These are phyloP conservation scores for Rhizopogon salebrosus DNA, from an alignment of 768 basidiomycete genomes.

Conservation along the genomic window DNA sequence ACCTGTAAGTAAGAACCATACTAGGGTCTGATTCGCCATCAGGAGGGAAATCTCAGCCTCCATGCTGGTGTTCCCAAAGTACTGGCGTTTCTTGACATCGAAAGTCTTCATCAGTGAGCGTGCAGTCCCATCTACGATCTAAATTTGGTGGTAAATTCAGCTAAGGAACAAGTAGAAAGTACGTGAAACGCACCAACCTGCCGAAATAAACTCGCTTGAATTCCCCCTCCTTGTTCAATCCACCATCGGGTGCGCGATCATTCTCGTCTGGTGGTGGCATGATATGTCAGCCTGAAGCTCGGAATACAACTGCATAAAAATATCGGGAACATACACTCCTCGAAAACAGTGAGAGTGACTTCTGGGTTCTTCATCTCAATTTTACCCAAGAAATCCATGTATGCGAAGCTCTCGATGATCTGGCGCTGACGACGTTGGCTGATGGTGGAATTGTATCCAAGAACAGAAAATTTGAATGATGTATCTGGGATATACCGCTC, in stretches of 20 bases:
- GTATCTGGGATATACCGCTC: slow-evolving; percentile 53
- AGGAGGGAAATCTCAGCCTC: slow-evolving; percentile 91
- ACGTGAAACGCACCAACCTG: slow-evolving; percentile 67
- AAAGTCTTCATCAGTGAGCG: slow-evolving; percentile 65
- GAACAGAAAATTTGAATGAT: slow-evolving; percentile 78
- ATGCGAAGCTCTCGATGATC: slow-evolving; percentile 75
- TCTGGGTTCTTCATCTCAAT: slow-evolving; percentile 81
- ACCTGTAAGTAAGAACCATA: slow-evolving; percentile 23
- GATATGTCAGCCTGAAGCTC: not conserved
- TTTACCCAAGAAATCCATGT: slow-evolving; percentile 77
- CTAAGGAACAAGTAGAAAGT: not conserved
- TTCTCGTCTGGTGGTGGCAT: slow-evolving; percentile 38
- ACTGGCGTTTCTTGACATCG: slow-evolving; percentile 84
- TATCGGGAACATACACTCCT: slow-evolving; percentile 66
- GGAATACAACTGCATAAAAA: not conserved
- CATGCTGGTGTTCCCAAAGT: slow-evolving; percentile 97
- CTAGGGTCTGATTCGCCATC: slow-evolving; percentile 95
- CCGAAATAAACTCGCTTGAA: slow-evolving; percentile 78
- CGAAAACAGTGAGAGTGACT: slow-evolving; percentile 67
- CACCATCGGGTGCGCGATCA: slow-evolving; percentile 40
- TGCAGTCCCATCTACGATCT: slow-evolving; percentile 62
- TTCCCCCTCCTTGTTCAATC: slow-evolving; percentile 58
- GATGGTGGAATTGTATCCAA: slow-evolving; percentile 71
- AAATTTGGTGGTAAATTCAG: slow-evolving; percentile 8
- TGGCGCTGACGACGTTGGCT: slow-evolving; percentile 58